A percentile compares a stretch with the other conserved stretches of the same genome.
Conservation (phyloP, 2,329 filamentous ascomycete species). For the Rugonectria rugulosa region DNA sequence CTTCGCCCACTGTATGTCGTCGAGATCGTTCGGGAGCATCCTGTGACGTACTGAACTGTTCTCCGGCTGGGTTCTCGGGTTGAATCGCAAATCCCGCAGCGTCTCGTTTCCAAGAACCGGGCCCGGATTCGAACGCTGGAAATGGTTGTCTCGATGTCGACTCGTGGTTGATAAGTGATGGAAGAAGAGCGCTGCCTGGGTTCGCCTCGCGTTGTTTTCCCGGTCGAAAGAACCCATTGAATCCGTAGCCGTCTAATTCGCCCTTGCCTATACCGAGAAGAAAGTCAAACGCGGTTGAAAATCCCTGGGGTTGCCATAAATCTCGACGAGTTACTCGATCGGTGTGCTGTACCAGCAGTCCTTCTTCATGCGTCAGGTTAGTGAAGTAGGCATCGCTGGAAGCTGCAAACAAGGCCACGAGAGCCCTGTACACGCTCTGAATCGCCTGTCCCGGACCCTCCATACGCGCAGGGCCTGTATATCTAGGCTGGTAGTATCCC, state of each 20-base stretch:
- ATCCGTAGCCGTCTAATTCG: conserved; percentile 45
- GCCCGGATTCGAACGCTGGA: conserved; percentile 17
- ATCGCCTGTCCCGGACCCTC: conserved; percentile 43
- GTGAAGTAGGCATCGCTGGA: conserved; percentile 52
- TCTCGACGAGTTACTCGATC: conserved; percentile 56
- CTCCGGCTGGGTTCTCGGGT: conserved; percentile 24
- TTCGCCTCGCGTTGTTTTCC: conserved; percentile 19
- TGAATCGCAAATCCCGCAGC: conserved; percentile 17
- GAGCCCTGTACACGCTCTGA: conserved; percentile 58
- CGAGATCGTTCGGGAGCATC: conserved; percentile 29
- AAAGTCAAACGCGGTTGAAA: conserved; percentile 58
- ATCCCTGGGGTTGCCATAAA: conserved; percentile 55
- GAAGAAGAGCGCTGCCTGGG: conserved; percentile 8
- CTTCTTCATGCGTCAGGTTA: conserved; percentile 55
- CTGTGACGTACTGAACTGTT: conserved; percentile 20
- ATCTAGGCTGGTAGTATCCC: conserved; percentile 16
- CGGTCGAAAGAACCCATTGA: conserved; percentile 45
- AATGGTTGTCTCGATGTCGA: conserved; percentile 21
- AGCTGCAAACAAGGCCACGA: conserved; percentile 58
- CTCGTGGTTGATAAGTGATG: conserved; percentile 25
- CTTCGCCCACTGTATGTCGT: conserved; percentile 37
- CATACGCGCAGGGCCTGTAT: conserved; percentile 13
- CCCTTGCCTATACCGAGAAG: conserved; percentile 57
- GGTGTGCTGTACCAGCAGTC: conserved; percentile 51
- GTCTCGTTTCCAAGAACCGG: conserved; percentile 27